These are phyloP conservation scores for Xanthoconium purpureum DNA, from an alignment of 768 basidiomycete species.

Conservation along the genomic window DNA sequence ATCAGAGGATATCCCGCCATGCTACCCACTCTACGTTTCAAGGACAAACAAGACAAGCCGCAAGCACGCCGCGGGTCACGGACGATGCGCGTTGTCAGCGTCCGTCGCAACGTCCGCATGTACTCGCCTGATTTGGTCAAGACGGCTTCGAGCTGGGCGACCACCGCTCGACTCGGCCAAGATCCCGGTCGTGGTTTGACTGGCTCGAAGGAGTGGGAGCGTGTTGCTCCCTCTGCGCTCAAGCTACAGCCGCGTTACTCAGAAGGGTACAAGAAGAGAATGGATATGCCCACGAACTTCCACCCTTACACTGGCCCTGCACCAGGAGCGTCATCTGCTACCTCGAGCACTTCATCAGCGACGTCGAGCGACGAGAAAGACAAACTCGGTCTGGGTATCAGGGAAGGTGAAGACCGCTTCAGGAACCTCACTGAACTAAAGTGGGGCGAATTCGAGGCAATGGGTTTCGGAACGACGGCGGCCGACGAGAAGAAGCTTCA, in stretches of 20 bases:
- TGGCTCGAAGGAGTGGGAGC: slow-evolving; percentile 72
- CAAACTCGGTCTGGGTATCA: slow-evolving; percentile 31
- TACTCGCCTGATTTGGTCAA: slow-evolving; percentile 85
- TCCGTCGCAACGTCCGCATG: slow-evolving; percentile 79
- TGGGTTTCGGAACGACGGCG: slow-evolving; percentile 66
- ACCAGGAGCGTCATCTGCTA: slow-evolving; percentile 36
- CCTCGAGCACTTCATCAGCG: slow-evolving; percentile 42
- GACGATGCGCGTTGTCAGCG: slow-evolving; percentile 72
- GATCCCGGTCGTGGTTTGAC: slow-evolving; percentile 38
- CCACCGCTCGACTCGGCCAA: slow-evolving; percentile 29
- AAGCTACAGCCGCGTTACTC: slow-evolving; percentile 68
- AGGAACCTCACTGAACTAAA: slow-evolving; percentile 79
- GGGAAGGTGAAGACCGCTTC: slow-evolving; percentile 66
- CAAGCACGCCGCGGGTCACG: slow-evolving; percentile 74
- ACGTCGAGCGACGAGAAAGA: slow-evolving; percentile 32
- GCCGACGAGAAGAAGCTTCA: slow-evolving; percentile 68
- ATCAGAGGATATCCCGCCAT: slow-evolving; percentile 85
- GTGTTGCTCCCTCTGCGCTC: slow-evolving; percentile 60
- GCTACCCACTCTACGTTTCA: slow-evolving; percentile 58
- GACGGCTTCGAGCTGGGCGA: slow-evolving; percentile 50
- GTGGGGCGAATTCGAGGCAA: slow-evolving; percentile 88
- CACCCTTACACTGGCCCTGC: slow-evolving; percentile 44
- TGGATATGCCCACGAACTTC: slow-evolving; percentile 62
- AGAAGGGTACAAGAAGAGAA: slow-evolving; percentile 71
- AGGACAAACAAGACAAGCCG: slow-evolving; percentile 46